phyloP scores from a whole-genome alignment of 768 basidiomycete species.

The Rhizopogon vesiculosus region DNA sequence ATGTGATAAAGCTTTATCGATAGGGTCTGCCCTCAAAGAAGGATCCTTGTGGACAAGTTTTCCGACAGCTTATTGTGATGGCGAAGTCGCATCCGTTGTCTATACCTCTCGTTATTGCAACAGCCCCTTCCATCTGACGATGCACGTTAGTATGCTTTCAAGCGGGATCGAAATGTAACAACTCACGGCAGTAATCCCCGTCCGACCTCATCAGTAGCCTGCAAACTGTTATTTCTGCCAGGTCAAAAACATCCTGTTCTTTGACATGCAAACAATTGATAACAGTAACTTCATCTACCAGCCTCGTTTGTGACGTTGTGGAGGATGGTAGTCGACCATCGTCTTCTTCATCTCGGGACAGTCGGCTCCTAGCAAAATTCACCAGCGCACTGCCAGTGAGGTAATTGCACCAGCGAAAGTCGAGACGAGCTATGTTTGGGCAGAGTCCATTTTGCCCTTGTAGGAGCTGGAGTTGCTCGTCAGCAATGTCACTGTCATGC shows the following conservation, averaged over 20 bases:
- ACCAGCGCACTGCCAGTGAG: conserved; percentile 48
- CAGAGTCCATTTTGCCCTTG: conserved; percentile 38
- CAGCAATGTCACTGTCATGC: conserved; percentile 55
- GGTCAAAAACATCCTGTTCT: conserved; percentile 47
- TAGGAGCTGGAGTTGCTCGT: conserved; percentile 36
- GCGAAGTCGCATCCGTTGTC: conserved; percentile 42
- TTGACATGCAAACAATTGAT: conserved; percentile 56
- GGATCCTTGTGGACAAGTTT: conserved; percentile 9
- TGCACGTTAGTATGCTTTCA: not conserved
- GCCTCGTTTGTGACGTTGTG: conserved; percentile 10
- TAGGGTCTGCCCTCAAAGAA: conserved; percentile 8
- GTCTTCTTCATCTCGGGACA: not conserved
- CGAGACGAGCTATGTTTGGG: conserved; percentile 42
- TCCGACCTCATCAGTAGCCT: conserved; percentile 35
- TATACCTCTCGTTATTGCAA: conserved; percentile 53
- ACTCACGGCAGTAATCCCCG: conserved; percentile 55
- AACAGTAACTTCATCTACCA: conserved; percentile 42
- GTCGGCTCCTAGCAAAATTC: conserved; percentile 40
- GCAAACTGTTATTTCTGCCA: conserved; percentile 44
- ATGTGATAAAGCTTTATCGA: no score
- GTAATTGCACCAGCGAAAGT: conserved; percentile 58
- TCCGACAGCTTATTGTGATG: conserved; percentile 18
- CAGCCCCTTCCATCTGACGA: conserved; percentile 41
- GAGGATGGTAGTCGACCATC: not conserved
- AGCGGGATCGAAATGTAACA: not conserved